Conservation (phyloP, 139 green algal species). For the Pseudopediastrum boryanum region DNA sequence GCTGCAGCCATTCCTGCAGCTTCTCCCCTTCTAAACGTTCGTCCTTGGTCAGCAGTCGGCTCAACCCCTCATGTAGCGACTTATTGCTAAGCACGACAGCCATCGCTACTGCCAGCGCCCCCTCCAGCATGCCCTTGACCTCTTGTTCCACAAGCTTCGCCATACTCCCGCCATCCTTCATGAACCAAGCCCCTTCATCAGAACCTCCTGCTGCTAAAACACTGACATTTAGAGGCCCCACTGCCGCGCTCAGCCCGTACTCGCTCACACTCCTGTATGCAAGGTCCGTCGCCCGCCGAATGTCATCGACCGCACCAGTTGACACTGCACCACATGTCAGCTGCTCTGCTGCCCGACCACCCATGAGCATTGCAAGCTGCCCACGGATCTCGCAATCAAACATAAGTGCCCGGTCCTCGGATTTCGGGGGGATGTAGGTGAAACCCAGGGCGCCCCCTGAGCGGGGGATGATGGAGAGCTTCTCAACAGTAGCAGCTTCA, state of each 20-base stretch:
- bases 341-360: conserved; percentile 87
- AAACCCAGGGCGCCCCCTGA: conserved; percentile 85
- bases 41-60: conserved; percentile 44
- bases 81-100: conserved; percentile 68
- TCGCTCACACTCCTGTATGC: conserved; percentile 63
- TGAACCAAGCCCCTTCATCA: conserved; percentile 56
- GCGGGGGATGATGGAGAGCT: conserved; percentile 89
- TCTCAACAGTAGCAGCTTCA: conserved; percentile 56
- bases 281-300: conserved; percentile 85
- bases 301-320: conserved; percentile 84
- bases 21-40: conserved; percentile 70
- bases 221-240: conserved; percentile 83
- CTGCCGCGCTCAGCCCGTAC: conserved; percentile 66
- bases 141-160: conserved; percentile 48
- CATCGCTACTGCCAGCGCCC: conserved; percentile 69
- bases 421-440: conserved; percentile 63
- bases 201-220: conserved; percentile 67
- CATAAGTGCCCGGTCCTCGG: conserved; percentile 87
- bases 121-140: conserved; percentile 70
- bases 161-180: conserved; percentile 39
- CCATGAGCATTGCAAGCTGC: conserved; percentile 89
- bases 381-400: conserved; percentile 90
- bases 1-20: conserved; percentile 54
- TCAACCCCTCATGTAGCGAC: conserved; percentile 55
- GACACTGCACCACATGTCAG: conserved; percentile 64